phyloP scores from a whole-genome alignment of 768 basidiomycete genomes.

The Mycena leptocephala region DNA sequence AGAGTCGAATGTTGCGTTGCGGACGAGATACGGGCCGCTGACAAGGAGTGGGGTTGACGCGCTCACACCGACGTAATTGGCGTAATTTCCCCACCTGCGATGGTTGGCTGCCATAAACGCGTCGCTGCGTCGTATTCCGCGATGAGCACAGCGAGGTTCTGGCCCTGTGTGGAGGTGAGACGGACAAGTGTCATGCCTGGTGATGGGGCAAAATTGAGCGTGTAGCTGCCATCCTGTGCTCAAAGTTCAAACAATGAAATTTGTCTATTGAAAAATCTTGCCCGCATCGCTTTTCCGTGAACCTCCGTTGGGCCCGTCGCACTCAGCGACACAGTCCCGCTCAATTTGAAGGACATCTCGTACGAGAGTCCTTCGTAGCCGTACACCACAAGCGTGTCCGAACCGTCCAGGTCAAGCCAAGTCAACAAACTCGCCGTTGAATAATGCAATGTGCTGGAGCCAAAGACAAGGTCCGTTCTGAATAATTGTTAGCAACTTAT shows the following conservation, averaged over 20 bases:
- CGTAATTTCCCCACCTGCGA: slow-evolving; percentile 19
- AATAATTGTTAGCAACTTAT: slow-evolving; percentile 20
- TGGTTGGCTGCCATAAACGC: slow-evolving; percentile 41
- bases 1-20: slow-evolving; percentile 49
- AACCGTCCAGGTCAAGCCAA: slow-evolving; percentile 55
- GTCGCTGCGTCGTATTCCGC: slow-evolving; percentile 61
- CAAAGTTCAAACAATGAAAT: not conserved
- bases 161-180: slow-evolving; percentile 1
- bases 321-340: slow-evolving; percentile 42
- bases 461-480: slow-evolving; percentile 67
- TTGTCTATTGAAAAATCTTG: not conserved
- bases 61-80: slow-evolving; percentile 67
- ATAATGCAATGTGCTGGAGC: slow-evolving; percentile 62
- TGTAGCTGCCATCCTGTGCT: slow-evolving; percentile 7
- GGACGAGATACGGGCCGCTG: slow-evolving; percentile 61
- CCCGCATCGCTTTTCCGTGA: not conserved
- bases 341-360: slow-evolving; percentile 51
- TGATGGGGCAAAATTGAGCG: slow-evolving; percentile 11
- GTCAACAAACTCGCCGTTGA: slow-evolving; percentile 71
- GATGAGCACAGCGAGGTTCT: slow-evolving; percentile 53
- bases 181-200: slow-evolving; percentile 20
- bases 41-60: slow-evolving; percentile 67
- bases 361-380: slow-evolving; percentile 54
- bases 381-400: slow-evolving; percentile 61
- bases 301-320: slow-evolving; percentile 14